These are phyloP conservation scores for Lipomyces spencermartinsiae DNA, from an alignment of 805 yeast species.

Conservation along the genomic window DNA sequence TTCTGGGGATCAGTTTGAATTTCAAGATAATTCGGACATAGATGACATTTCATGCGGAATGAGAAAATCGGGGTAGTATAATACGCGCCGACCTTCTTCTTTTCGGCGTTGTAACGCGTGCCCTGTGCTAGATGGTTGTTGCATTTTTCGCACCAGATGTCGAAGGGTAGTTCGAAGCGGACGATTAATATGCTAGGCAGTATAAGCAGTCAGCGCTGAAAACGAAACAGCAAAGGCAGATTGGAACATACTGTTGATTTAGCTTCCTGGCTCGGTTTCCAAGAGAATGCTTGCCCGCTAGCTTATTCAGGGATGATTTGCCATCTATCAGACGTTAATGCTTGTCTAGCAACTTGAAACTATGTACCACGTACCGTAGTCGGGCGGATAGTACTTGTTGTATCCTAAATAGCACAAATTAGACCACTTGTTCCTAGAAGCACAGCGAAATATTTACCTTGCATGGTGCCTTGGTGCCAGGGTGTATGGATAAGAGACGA, in stretches of 20 bases:
- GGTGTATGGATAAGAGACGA: not conserved
- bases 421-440: not conserved
- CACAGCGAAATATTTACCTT: constrained; percentile 8
- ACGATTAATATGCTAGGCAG: constrained; percentile 38
- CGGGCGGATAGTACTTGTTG: constrained; percentile 47
- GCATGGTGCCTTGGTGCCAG: constrained; percentile 10
- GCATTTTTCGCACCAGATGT: constrained; percentile 43
- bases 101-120: constrained; percentile 46
- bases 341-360: not conserved
- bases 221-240: not conserved
- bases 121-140: constrained; percentile 43
- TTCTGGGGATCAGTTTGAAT: constrained; percentile 47
- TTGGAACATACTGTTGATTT: constrained; percentile 33
- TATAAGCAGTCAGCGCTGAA: not conserved
- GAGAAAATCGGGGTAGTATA: constrained; percentile 44
- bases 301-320: constrained; percentile 41
- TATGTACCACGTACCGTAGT: constrained; percentile 41
- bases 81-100: constrained; percentile 43
- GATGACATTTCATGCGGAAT: constrained; percentile 43
- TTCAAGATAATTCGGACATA: constrained; percentile 41
- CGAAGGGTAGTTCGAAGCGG: constrained; percentile 46
- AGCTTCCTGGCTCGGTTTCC: constrained; percentile 43
- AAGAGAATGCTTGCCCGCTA: constrained; percentile 43
- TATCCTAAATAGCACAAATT: constrained; percentile 35
- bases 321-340: constrained; percentile 40